These are phyloP conservation scores for Juncus effusus DNA, from an alignment of 176 grass and related monocot species.

Conservation along the genomic window DNA sequence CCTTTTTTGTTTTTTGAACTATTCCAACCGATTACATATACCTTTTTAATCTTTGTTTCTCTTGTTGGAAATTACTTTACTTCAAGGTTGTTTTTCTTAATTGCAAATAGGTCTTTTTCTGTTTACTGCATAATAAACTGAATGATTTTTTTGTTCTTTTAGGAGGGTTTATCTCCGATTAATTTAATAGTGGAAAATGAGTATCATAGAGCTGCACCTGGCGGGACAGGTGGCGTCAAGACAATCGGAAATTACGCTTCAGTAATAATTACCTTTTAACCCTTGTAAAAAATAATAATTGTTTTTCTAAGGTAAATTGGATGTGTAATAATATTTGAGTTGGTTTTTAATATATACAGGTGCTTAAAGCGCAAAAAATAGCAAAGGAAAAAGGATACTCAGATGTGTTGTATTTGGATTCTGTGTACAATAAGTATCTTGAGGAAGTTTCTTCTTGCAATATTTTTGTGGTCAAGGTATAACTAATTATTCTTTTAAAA, in stretches of 20 bases:
- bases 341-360: conserved; percentile 32
- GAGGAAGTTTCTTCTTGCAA: conserved; percentile 99
- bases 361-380: conserved; percentile 74
- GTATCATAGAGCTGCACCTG: conserved; percentile 77
- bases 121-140: conserved; percentile 2
- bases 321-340: conserved; percentile 10
- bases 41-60: conserved; percentile 80
- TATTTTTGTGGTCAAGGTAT: conserved; percentile 89
- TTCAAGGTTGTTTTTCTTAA: conserved; percentile 54
- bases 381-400: conserved; percentile 74
- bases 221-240: conserved; percentile 88
- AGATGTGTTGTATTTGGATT: conserved; percentile 88
- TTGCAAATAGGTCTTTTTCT: background rate
- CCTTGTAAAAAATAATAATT: conserved; percentile 9
- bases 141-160: conserved; percentile 24
- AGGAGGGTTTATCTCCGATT: conserved; percentile 76
- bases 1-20: background rate
- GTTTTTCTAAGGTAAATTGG: background rate
- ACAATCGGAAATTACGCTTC: conserved; percentile 94
- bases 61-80: conserved; percentile 71
- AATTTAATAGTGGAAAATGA: conserved; percentile 81
- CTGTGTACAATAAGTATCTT: conserved; percentile 70
- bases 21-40: conserved; percentile 31
- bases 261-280: conserved; percentile 36
- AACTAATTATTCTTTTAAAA: background rate